phyloP scores from a whole-genome alignment of 331 rosid genomes.

The Quercus lobata region DNA sequence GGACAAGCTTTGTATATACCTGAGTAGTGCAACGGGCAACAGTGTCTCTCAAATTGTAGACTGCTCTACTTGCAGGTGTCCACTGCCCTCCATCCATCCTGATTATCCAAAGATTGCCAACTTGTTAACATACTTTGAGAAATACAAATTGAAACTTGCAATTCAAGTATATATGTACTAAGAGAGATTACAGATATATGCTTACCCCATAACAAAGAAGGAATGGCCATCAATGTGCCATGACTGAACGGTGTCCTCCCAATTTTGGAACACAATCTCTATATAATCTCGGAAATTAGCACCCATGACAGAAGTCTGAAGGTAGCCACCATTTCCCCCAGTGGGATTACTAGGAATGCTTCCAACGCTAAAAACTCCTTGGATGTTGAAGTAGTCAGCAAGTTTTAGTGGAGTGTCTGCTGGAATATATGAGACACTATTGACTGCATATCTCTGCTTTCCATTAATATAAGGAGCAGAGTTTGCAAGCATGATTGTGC shows the following conservation, averaged over 20 bases:
- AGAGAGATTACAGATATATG: not conserved
- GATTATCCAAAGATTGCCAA: constrained; percentile 23
- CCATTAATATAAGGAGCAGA: constrained; percentile 84
- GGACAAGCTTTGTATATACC: constrained; percentile 30
- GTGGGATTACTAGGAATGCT: constrained; percentile 63
- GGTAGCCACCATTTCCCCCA: constrained; percentile 72
- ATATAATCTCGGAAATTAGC: constrained; percentile 72
- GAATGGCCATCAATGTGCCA: constrained; percentile 94
- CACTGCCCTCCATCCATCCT: constrained; percentile 96
- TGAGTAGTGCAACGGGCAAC: constrained; percentile 81
- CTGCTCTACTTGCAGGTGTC: constrained; percentile 65
- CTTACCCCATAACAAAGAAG: constrained; percentile 95
- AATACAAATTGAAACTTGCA: not conserved
- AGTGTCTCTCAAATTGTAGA: constrained; percentile 86
- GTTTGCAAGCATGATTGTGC: constrained; percentile 80
- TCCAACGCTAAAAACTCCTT: constrained; percentile 80
- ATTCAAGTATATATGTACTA: not conserved
- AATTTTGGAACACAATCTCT: constrained; percentile 91
- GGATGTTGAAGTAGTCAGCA: constrained; percentile 77
- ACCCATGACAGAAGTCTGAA: constrained; percentile 79
- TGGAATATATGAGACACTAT: constrained; percentile 63
- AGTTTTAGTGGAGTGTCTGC: constrained; percentile 90
- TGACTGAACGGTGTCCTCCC: constrained; percentile 83
- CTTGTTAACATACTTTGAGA: not conserved
- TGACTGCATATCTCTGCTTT: constrained; percentile 90